Evolutionary conservation across 495 filamentous ascomycete species (phyloP).

Genomic region (Aspergillus ostianus): DNA sequence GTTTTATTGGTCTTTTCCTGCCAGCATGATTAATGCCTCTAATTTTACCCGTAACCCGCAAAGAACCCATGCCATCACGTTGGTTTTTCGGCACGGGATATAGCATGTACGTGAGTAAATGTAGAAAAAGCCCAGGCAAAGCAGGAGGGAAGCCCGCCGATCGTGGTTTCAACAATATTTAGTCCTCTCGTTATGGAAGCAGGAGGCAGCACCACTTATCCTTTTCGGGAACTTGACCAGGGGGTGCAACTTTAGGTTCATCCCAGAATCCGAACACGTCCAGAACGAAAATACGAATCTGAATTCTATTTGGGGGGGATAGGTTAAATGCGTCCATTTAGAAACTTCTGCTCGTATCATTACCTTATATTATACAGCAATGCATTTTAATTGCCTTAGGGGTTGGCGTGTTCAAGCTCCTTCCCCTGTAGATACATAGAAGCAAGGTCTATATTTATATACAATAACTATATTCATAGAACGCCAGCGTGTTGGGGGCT

Average conservation of each 20-base stretch:
- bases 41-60: too few species aligned
- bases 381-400: background rate
- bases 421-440: background rate
- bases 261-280: background rate
- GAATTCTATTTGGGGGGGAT: background rate
- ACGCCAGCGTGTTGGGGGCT: background rate
- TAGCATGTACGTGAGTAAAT: too few species aligned
- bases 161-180: background rate
- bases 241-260: background rate
- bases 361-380: background rate
- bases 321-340: background rate
- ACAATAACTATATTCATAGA: conserved; percentile 15
- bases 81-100: too few species aligned
- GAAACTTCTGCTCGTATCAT: background rate
- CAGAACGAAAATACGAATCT: background rate
- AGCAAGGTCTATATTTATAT: background rate
- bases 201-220: background rate
- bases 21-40: too few species aligned
- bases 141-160: background rate
- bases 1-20: too few species aligned
- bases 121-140: too few species aligned
- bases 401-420: background rate
- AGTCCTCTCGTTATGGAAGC: background rate
- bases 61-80: too few species aligned
- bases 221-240: background rate